Base-by-base conservation (phyloP, 441 rosid genomes). In the Adansonia rubrostipa region DNA sequence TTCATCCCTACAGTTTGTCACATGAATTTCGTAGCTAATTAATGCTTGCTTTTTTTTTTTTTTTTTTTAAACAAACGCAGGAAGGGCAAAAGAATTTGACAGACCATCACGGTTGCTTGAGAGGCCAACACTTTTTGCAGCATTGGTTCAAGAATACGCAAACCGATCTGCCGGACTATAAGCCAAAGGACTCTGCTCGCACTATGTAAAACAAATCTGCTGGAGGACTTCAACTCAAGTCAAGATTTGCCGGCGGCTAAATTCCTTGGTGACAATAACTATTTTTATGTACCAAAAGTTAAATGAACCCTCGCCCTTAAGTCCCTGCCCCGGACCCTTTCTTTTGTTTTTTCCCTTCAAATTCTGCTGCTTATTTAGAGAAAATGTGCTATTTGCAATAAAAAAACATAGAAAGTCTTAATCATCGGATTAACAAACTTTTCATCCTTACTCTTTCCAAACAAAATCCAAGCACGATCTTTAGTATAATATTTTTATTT, bases 61-160 rank as follows among this genome's bases (percentile, higher is more conserved):
- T 33, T 6, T 14, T 5, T 0, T 28, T 17, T 50, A 24, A 28
- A 28, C 1, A 33, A 7, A 50, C 82, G 78, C 87, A 92, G 98
- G 99, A 33, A 86, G 79, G 73, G 96, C 90, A 5, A 87, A 85
- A 78, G 98, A 94, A 83, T 94, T 86, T 72, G 97, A 90, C 44
- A 91, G 73, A 73, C 98, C 98, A 36, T 88, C 91, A 3, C 81
- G 82, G 24, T 82, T 94, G 84, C 82, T 94, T 0, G 93, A 92
- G 85, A 87, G 93, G 84, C 90, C 64, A 54, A 88, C 98, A 0
- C 80, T 94, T 20, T 94, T 96, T 60, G 95, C 88, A 54, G 95
- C 98, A 36, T 77, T 96, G 79, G 99, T 96, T 80, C 99, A 92
- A 81, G 98, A 94, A 79, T 96, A 96, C 17, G 97, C 98, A 58